phyloP scores from a whole-genome alignment of 371 early-diverging fungal species.

The Mucor saturninus region DNA sequence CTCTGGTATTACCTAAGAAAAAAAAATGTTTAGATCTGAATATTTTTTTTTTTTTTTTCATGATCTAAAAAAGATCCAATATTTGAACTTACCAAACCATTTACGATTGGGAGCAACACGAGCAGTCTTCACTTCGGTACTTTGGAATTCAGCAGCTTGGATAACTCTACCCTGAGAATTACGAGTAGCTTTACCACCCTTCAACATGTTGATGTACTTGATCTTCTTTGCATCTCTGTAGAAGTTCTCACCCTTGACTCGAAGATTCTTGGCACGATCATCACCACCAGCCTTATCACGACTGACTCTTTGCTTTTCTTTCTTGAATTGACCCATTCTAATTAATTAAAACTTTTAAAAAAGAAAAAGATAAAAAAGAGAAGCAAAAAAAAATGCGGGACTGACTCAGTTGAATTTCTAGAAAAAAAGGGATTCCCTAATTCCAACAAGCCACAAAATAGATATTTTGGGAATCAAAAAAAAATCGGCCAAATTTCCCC shows the following conservation, averaged over 20 bases:
- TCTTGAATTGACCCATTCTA: conserved; percentile 71
- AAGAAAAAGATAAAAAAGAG: neutral
- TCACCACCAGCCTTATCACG: conserved; percentile 52
- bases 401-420: too few relatives aligned
- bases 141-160: conserved; percentile 95
- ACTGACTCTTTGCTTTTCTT: conserved; percentile 67
- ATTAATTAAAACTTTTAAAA: neutral
- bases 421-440: too few relatives aligned
- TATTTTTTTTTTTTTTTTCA: neutral
- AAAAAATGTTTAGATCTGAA: conserved; percentile 9
- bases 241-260: conserved; percentile 94
- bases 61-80: neutral
- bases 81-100: conserved; percentile 90
- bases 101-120: conserved; percentile 94
- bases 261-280: conserved; percentile 69
- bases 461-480: too few relatives aligned
- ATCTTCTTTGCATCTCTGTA: conserved; percentile 95
- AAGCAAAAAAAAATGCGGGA: neutral
- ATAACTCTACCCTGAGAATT: conserved; percentile 92
- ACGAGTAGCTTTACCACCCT: conserved; percentile 88
- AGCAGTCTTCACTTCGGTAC: conserved; percentile 75
- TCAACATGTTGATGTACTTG: conserved; percentile 90
- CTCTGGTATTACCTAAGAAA: conserved; percentile 85
- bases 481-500: too few relatives aligned
- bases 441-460: too few relatives aligned